Evolutionary conservation across 345 rosid species (phyloP), one percentile per base, ranked within the genome.

Genomic region (Syzygium aqueum): DNA sequence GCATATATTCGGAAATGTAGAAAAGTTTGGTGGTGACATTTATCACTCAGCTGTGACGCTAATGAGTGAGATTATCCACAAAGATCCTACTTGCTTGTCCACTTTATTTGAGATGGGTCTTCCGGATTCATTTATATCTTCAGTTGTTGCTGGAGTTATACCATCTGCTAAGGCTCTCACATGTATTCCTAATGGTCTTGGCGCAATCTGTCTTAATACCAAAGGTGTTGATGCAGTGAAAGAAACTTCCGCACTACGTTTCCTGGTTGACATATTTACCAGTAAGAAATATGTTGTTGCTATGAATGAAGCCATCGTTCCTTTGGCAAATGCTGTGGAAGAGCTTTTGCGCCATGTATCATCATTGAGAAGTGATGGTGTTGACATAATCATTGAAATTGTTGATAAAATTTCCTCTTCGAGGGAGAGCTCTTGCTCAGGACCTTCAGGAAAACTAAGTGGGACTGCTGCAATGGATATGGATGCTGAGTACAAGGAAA

Each of bases 31-130:
- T 84, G 97, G 99, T 77, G 99, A 96, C 85, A 96, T 97, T 61
- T 97, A 95, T 88, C 92, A 94, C 92, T 95, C 99, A 50, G 98
- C 99, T 87, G 99, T 97, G 89, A 96, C 98, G 73, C 97, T 97
- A 63, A 97, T 97, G 99, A 96, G 98, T 90, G 98, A 97, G 88
- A 93, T 96, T 84, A 95, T 97, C 90, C 99, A 97, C 93, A 97
- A 96, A 90, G 98, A 97, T 87, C 99, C 99, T 65, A 96, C 98
- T 65, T 95, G 97, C 88, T 96, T 95, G 88, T 88, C 97, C 52
- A 90, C 91, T 25, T 92, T 97, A 87, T 94, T 94, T 89, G 99
- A 97, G 89, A 88, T 95, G 92, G 96, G 98, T 89, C 98, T 97
- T 87, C 98, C 98, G 25, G 95, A 92, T 90, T 96, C 99, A 84